phyloP scores from a whole-genome alignment of 78 protist species.

The Planoprotostelium fungivorum region DNA sequence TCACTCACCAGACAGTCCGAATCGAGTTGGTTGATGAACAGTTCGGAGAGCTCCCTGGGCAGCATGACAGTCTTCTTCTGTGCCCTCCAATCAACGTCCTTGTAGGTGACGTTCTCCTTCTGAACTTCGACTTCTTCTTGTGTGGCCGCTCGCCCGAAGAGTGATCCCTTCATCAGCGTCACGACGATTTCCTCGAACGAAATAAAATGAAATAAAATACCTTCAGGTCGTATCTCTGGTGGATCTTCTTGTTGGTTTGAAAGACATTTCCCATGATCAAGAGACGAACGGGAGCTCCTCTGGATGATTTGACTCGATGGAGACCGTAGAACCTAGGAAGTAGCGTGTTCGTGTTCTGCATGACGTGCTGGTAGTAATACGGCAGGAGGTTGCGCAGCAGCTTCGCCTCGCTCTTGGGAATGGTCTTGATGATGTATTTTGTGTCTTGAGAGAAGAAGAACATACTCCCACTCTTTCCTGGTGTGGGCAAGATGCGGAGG shows the following conservation, averaged over 20 bases:
- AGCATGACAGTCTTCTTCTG: constrained; percentile 22
- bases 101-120: constrained; percentile 37
- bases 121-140: constrained; percentile 22
- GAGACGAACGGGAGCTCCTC: constrained; percentile 71
- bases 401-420: constrained; percentile 78
- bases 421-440: constrained; percentile 84
- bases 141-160: constrained; percentile 35
- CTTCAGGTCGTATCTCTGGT: constrained; percentile 85
- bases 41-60: constrained; percentile 34
- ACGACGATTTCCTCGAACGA: too few species aligned
- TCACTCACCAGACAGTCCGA: constrained; percentile 28
- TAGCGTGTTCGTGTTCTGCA: constrained; percentile 71
- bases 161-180: constrained; percentile 54
- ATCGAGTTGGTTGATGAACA: constrained; percentile 44
- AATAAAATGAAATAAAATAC: too few species aligned
- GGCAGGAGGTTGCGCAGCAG: constrained; percentile 75
- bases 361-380: constrained; percentile 77
- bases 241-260: constrained; percentile 54
- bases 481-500: constrained; percentile 58
- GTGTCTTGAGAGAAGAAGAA: constrained; percentile 78
- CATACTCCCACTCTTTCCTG: constrained; percentile 84
- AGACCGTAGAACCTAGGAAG: constrained; percentile 87
- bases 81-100: constrained; percentile 56
- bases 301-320: constrained; percentile 48
- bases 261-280: constrained; percentile 89